Percentiles rank a stretch among this genome's conserved stretches.
These are phyloP conservation scores for Syzygium malaccense DNA, from an alignment of 441 rosid species.

Conservation along the genomic window DNA sequence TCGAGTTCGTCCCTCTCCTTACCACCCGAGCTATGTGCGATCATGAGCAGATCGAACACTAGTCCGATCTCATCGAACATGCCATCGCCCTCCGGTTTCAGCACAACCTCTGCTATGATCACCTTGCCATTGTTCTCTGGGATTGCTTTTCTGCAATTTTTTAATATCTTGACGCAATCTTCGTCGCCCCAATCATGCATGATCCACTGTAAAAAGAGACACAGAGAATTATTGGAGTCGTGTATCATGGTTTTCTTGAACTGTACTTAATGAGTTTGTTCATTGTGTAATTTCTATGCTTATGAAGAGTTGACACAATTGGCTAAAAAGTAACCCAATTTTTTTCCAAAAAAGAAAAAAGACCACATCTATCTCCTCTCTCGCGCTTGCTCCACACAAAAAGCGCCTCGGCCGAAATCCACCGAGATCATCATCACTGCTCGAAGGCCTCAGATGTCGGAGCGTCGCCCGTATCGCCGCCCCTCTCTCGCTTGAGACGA, in stretches of 20 bases:
- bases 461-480: not conserved
- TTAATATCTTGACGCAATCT: slow-evolving; percentile 5
- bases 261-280: not conserved
- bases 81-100: not conserved
- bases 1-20: slow-evolving; percentile 1
- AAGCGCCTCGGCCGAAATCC: no score
- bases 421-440: not conserved
- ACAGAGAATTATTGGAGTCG: not conserved
- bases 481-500: not conserved
- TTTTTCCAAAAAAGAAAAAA: no score
- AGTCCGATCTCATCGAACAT: not conserved
- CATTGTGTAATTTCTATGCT: not conserved
- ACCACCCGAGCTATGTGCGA: not conserved
- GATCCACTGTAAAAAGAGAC: not conserved
- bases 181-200: slow-evolving; percentile 9
- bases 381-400: no score
- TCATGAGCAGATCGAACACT: not conserved
- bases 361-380: no score
- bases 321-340: no score
- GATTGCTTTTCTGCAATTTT: slow-evolving; percentile 2
- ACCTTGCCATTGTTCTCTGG: not conserved
- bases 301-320: no score
- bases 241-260: not conserved
- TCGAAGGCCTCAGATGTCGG: not conserved
- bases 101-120: slow-evolving; percentile 5